Percentiles rank a stretch among this genome's conserved stretches.
phyloP scores from a whole-genome alignment of 257 asterid genomes.

The Ballota nigra region DNA sequence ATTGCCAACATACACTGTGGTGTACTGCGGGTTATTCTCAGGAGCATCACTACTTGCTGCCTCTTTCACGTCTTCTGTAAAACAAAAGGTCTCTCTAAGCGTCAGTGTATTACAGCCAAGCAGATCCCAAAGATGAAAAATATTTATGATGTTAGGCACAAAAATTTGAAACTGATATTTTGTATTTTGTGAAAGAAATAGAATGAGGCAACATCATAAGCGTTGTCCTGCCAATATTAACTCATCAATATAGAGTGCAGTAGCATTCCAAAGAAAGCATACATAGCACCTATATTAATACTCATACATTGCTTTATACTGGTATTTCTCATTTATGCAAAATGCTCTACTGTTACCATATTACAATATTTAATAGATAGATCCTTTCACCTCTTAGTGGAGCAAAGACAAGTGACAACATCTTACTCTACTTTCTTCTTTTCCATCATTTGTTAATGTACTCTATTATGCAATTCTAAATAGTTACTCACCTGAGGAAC shows the following conservation, averaged over 20 bases:
- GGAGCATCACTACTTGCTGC: conserved; percentile 72
- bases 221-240: not conserved
- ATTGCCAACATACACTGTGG: conserved; percentile 93
- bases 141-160: not conserved
- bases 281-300: too few species aligned
- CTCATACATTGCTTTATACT: conserved; percentile 2
- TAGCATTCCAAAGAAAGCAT: not conserved
- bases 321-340: not conserved
- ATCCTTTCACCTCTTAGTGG: not conserved
- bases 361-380: not conserved
- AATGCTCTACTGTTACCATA: not conserved
- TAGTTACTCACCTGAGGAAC: conserved; percentile 61
- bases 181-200: not conserved
- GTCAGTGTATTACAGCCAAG: not conserved
- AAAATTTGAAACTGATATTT: not conserved
- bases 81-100: conserved; percentile 9
- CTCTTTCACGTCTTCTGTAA: conserved; percentile 83
- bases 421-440: not conserved
- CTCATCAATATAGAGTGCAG: not conserved
- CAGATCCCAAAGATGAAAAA: conserved; percentile 1
- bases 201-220: not conserved
- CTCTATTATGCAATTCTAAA: not conserved
- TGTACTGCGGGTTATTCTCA: conserved; percentile 81
- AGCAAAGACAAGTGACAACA: conserved; percentile 17
- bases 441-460: not conserved